Evolutionary conservation across 2,329 filamentous ascomycete genomes (phyloP).

Genomic region (Scolecobasidium constrictum): DNA sequence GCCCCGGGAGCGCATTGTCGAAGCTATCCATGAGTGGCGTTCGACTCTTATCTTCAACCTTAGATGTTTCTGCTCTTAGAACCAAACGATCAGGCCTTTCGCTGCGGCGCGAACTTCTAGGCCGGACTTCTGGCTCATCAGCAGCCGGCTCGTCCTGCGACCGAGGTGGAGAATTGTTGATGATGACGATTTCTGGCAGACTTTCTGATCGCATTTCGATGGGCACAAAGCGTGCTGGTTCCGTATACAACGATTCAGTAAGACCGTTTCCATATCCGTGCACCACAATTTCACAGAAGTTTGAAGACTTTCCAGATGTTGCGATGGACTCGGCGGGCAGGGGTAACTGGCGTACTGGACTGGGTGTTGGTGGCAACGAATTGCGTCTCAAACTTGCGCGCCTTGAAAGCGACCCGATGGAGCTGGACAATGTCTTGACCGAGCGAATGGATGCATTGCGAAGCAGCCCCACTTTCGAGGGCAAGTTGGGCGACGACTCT

Average conservation of each 20-base stretch:
- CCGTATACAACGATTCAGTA: conserved; percentile 12
- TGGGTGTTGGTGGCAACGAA: not conserved
- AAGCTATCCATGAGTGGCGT: not conserved
- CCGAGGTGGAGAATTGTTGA: too few species aligned
- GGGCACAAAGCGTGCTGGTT: not conserved
- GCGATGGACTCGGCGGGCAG: conserved; percentile 15
- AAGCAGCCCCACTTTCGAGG: conserved; percentile 12
- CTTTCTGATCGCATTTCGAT: not conserved
- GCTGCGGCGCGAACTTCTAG: too few species aligned
- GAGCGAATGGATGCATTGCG: conserved; percentile 26
- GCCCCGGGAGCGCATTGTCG: not conserved
- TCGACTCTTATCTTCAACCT: not conserved
- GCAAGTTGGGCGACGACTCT: conserved; percentile 12
- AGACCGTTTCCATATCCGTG: conserved; percentile 28
- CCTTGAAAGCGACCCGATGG: conserved; percentile 12
- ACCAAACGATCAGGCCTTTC: too few species aligned
- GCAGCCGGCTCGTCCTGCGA: too few species aligned
- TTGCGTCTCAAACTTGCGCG: too few species aligned
- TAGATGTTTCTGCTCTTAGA: too few species aligned
- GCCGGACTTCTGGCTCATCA: too few species aligned
- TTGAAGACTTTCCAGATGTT: conserved; percentile 18
- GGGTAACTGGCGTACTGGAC: too few species aligned
- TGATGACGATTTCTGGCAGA: conserved; percentile 4
- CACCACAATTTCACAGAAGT: conserved; percentile 27
- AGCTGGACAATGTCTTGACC: conserved; percentile 19